Conservation (phyloP, 2,329 filamentous ascomycete species). For the Orbilia blumenaviensis region DNA sequence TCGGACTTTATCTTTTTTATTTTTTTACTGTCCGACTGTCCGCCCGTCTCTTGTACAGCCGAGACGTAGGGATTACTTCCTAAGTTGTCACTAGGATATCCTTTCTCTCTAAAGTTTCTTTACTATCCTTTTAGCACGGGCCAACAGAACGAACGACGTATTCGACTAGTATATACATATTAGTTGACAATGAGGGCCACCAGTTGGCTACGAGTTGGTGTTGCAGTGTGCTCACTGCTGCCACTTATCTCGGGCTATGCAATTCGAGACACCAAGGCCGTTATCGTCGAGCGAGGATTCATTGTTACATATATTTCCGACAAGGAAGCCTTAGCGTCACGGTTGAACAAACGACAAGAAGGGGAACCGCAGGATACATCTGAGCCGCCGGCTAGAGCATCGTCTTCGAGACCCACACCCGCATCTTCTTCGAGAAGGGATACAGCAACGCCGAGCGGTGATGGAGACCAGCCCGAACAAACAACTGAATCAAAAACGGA, state of each 20-base stretch:
- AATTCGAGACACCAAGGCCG: conserved; percentile 33
- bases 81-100: conserved; percentile 7
- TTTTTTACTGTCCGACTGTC: background rate
- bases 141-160: background rate
- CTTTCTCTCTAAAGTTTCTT: background rate
- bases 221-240: conserved; percentile 41
- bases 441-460: background rate
- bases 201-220: conserved; percentile 43
- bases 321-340: conserved; percentile 18
- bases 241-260: conserved; percentile 42
- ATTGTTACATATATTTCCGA: conserved; percentile 48
- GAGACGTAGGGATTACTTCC: conserved; percentile 3
- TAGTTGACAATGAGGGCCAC: conserved; percentile 44
- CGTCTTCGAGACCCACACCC: conserved; percentile 2
- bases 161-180: conserved; percentile 1
- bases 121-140: background rate
- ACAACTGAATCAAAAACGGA: background rate
- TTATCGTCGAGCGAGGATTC: conserved; percentile 36
- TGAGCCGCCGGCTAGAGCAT: background rate
- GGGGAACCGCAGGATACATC: conserved; percentile 7
- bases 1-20: too few relatives aligned
- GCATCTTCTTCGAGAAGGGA: background rate
- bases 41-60: background rate
- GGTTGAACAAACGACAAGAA: conserved; percentile 29
- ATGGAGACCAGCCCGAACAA: background rate